Evolutionary conservation across 495 filamentous ascomycete species (phyloP).

Genomic region (Podospora sp.): DNA sequence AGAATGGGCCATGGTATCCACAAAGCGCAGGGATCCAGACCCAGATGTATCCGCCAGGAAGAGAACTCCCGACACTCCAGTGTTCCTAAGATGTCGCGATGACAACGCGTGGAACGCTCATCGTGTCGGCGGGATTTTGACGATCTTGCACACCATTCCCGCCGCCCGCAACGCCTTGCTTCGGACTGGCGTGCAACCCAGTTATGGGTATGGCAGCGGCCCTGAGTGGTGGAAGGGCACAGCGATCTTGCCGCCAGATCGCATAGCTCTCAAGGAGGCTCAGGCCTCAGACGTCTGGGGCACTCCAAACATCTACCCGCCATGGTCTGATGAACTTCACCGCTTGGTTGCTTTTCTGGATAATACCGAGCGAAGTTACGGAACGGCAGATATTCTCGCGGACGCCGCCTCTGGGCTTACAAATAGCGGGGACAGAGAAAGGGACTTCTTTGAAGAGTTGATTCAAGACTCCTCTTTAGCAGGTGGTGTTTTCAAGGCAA

Average conservation of each 20-base stretch:
- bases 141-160: constrained; percentile 85
- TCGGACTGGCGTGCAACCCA: constrained; percentile 48
- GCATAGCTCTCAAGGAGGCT: constrained; percentile 35
- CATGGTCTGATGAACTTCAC: constrained; percentile 63
- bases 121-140: constrained; percentile 69
- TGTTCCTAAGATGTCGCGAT: constrained; percentile 69
- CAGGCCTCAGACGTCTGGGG: constrained; percentile 47
- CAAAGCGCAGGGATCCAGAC: constrained; percentile 25
- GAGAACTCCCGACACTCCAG: constrained; percentile 60
- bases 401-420: constrained; percentile 10
- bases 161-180: constrained; percentile 74
- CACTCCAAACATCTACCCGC: constrained; percentile 21
- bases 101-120: constrained; percentile 37
- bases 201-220: constrained; percentile 65
- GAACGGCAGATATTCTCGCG: constrained; percentile 60
- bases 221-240: constrained; percentile 86
- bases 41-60: constrained; percentile 55
- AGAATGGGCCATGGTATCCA: constrained; percentile 74
- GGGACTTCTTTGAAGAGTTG: constrained; percentile 31
- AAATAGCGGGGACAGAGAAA: constrained; percentile 26
- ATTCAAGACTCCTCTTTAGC: neutral
- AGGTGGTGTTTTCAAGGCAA: constrained; percentile 12
- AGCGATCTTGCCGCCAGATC: constrained; percentile 59
- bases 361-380: constrained; percentile 76
- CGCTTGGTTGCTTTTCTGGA: constrained; percentile 89